A percentile compares a stretch with the other conserved stretches of the same genome.
phyloP scores from a whole-genome alignment of 1,139 yeast species.

The Pichia sp. region DNA sequence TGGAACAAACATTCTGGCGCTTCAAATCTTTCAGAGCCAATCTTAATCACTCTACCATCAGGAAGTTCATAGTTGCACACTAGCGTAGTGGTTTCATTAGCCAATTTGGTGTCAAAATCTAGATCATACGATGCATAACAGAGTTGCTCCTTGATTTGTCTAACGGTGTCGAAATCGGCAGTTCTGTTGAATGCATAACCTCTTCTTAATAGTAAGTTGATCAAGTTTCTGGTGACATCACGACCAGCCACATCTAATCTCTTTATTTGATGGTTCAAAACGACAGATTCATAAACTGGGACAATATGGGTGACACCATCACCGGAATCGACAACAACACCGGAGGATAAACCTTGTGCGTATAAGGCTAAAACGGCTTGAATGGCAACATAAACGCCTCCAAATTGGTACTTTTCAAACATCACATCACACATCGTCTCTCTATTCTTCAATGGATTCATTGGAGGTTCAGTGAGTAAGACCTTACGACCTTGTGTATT shows the following conservation, averaged over 20 bases:
- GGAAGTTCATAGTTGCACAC: constrained; percentile 92
- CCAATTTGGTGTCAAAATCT: constrained; percentile 77
- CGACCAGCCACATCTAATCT: constrained; percentile 97
- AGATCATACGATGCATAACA: constrained; percentile 94
- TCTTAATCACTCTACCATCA: constrained; percentile 89
- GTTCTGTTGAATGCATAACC: constrained; percentile 98
- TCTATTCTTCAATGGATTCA: constrained; percentile 91
- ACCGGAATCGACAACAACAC: constrained; percentile 97
- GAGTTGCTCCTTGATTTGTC: constrained; percentile 93
- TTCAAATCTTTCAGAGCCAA: constrained; percentile 93
- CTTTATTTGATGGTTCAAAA: constrained; percentile 83
- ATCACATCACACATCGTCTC: constrained; percentile 94
- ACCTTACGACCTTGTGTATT: constrained; percentile 75
- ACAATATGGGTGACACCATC: constrained; percentile 90
- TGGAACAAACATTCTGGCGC: constrained; percentile 99
- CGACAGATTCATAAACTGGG: constrained; percentile 96
- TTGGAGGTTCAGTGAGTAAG: constrained; percentile 92
- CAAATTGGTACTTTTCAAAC: constrained; percentile 94
- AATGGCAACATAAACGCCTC: constrained; percentile 96
- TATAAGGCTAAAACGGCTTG: constrained; percentile 96
- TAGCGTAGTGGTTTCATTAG: constrained; percentile 89
- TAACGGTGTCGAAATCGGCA: constrained; percentile 96
- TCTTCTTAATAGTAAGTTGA: constrained; percentile 82
- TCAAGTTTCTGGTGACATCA: constrained; percentile 92
- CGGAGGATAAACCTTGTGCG: constrained; percentile 95